Evolutionary conservation across 148 eudicot species (phyloP), one percentile per base, ranked within the genome.

Genomic region (Drosera capensis): DNA sequence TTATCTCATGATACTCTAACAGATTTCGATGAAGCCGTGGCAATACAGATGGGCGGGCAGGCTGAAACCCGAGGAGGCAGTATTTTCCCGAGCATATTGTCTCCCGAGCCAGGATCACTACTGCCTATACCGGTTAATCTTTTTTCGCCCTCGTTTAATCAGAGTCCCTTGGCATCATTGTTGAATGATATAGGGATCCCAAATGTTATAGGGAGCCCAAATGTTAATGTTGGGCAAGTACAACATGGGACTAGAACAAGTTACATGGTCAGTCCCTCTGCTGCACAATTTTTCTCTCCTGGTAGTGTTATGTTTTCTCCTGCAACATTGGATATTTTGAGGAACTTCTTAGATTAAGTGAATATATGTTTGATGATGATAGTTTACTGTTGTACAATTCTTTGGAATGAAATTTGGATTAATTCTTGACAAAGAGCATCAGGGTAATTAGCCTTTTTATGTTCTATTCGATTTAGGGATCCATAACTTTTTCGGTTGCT

Each of bases 51-150:
- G 15, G 56, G 38, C 3, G 15, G 49, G 2, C 61, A 25, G 44
- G 34, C 66, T 22, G 70, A 54, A 38, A 67, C n/a, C n/a, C n/a
- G n/a, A n/a, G n/a, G 60, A 46, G 50, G 57, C 13, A 57, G 67
- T 25, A 34, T 50, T 29, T 71, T 78, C 8, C 86, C 86, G 5
- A 75, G 87, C 15, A 80, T 88, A 2, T 68, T 83, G 46, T 88
- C 97, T 0, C 84, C 94, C 0, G 88, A 70, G 21, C 97, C 92
- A 40, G 62, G 59, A 15, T 68, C 78, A 23, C 58, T 78, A 5
- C 81, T 70, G 14, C 80, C 77, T 28, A 69, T 83, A 29, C 68
- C 92, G 14, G 64, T 79, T 12, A 73, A 57, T 49, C 68, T 86
- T 6, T 88, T 88, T 48, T 71, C 83, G 5, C 77, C 81, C 6